phyloP scores from a whole-genome alignment of 2,329 filamentous ascomycete species.

The Xylariaceae sp. region DNA sequence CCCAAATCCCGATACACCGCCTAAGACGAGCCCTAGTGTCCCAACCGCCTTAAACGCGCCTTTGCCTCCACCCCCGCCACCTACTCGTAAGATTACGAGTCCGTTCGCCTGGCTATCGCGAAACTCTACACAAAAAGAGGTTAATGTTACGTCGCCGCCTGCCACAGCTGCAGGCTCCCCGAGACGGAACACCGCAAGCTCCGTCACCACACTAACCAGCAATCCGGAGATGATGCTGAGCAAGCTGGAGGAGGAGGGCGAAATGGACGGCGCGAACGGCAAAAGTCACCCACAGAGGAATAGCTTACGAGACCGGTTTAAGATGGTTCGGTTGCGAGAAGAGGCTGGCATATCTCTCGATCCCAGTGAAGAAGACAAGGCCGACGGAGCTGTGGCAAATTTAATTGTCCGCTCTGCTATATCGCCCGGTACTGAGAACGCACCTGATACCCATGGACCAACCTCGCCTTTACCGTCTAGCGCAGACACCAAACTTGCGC shows the following conservation, averaged over 20 bases:
- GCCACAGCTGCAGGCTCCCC: slow-evolving; percentile 39
- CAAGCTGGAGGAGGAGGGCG: slow-evolving; percentile 70
- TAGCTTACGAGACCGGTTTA: slow-evolving; percentile 76
- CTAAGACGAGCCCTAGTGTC: slow-evolving; percentile 43
- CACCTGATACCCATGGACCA: slow-evolving; percentile 28
- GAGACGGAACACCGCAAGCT: slow-evolving; percentile 75
- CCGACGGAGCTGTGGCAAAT: slow-evolving; percentile 34
- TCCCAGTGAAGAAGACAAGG: slow-evolving; percentile 54
- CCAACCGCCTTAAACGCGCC: slow-evolving; percentile 35
- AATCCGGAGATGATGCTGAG: slow-evolving; percentile 78
- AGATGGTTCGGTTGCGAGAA: slow-evolving; percentile 70
- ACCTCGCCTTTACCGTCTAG: slow-evolving; percentile 57
- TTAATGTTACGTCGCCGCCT: slow-evolving; percentile 51
- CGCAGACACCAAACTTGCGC: slow-evolving; percentile 70
- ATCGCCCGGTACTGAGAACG: slow-evolving; percentile 27
- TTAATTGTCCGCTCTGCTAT: slow-evolving; percentile 13
- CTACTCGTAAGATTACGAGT: slow-evolving; percentile 73
- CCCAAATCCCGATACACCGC: slow-evolving; percentile 48
- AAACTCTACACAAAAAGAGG: slow-evolving; percentile 56
- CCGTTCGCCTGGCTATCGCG: slow-evolving; percentile 85
- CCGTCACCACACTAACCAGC: slow-evolving; percentile 73
- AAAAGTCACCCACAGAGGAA: slow-evolving; percentile 51
- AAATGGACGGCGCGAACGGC: slow-evolving; percentile 43
- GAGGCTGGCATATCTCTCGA: slow-evolving; percentile 58
- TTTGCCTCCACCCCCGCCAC: slow-evolving; percentile 35